Conservation (phyloP, 805 yeast genomes). For the Saccharomycopsis sp. region DNA sequence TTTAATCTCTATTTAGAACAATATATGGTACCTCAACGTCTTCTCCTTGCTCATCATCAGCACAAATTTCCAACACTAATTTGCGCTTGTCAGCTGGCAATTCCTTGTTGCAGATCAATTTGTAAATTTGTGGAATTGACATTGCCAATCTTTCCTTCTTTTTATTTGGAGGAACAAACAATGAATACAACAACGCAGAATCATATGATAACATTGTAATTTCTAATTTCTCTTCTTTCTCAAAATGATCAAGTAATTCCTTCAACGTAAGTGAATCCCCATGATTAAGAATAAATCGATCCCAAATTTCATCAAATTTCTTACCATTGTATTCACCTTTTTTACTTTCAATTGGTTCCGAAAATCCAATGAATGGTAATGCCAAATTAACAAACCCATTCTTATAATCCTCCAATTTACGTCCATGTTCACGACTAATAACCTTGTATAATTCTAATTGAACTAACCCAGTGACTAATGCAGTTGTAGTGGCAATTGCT, state of each 20-base stretch:
- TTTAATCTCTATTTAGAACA: conserved; percentile 36
- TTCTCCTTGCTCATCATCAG: conserved; percentile 87
- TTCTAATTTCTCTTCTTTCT: conserved; percentile 76
- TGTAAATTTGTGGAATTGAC: conserved; percentile 69
- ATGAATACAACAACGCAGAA: conserved; percentile 82
- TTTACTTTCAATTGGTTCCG: conserved; percentile 88
- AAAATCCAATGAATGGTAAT: conserved; percentile 91
- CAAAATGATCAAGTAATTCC: conserved; percentile 67
- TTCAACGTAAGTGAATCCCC: conserved; percentile 56
- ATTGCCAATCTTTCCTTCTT: conserved; percentile 65
- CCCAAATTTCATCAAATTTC: conserved; percentile 89
- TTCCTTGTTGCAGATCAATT: conserved; percentile 78
- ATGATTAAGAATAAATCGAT: conserved; percentile 76
- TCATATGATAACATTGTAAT: conserved; percentile 90
- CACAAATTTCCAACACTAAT: conserved; percentile 81
- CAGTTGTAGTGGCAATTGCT: conserved; percentile 99
- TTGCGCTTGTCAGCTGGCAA: conserved; percentile 67
- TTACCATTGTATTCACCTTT: conserved; percentile 75
- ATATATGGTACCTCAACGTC: conserved; percentile 94
- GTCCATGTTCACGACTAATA: conserved; percentile 55
- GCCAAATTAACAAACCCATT: conserved; percentile 92
- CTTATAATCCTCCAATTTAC: conserved; percentile 76
- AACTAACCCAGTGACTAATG: conserved; percentile 90
- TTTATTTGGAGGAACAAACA: conserved; percentile 90
- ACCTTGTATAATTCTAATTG: conserved; percentile 90